These are phyloP conservation scores for Colletotrichum sp. DNA, from an alignment of 2,329 filamentous ascomycete genomes.

Conservation along the genomic window DNA sequence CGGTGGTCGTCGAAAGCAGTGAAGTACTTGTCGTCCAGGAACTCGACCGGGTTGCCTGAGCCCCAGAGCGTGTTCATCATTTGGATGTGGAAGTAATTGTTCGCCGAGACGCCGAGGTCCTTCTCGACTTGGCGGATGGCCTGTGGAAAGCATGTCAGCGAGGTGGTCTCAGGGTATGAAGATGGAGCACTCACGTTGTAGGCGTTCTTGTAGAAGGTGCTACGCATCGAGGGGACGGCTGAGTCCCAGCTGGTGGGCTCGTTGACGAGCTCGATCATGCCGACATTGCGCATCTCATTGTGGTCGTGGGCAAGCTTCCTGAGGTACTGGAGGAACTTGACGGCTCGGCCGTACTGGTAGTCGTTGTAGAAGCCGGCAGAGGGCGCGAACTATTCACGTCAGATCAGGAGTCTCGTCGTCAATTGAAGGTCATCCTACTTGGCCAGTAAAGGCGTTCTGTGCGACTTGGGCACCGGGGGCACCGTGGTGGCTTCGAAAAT, in stretches of 20 bases:
- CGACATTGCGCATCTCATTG: conserved; percentile 56
- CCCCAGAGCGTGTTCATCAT: conserved; percentile 58
- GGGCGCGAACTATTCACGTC: conserved; percentile 16
- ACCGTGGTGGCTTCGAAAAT: conserved; percentile 43
- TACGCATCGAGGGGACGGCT: conserved; percentile 35
- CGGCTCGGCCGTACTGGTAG: conserved; percentile 60
- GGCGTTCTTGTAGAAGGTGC: conserved; percentile 53
- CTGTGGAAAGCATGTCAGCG: conserved; percentile 14
- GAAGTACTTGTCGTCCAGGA: conserved; percentile 45
- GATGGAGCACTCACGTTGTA: conserved; percentile 11
- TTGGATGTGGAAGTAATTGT: conserved; percentile 56
- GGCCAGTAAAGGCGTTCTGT: conserved; percentile 52
- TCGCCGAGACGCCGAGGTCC: conserved; percentile 41
- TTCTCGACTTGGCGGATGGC: conserved; percentile 55
- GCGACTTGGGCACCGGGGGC: conserved; percentile 53
- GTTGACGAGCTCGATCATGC: conserved; percentile 64
- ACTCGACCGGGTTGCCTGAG: conserved; percentile 55
- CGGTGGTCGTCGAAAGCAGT: conserved; percentile 63
- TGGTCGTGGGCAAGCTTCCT: conserved; percentile 55
- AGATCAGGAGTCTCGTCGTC: neutral
- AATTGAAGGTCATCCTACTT: conserved; percentile 21
- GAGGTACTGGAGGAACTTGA: conserved; percentile 61
- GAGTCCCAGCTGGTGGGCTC: conserved; percentile 52
- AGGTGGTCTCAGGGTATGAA: neutral
- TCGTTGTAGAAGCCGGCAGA: conserved; percentile 59